Evolutionary conservation across 2,329 filamentous ascomycete species (phyloP).

Genomic region (Fusarium illudens): DNA sequence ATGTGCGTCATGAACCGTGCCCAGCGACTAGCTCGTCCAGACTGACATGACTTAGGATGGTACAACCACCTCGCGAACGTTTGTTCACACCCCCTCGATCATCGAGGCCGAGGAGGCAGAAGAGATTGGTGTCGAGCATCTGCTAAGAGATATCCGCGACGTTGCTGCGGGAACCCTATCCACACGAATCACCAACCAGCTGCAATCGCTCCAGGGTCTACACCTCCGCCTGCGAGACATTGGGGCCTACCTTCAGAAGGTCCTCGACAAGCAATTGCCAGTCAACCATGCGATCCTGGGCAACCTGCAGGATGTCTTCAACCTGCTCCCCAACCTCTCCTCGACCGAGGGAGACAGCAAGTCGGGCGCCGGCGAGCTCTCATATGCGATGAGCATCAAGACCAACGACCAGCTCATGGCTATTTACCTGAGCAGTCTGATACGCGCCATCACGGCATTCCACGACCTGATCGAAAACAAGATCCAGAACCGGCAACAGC

Average conservation of each 20-base stretch:
- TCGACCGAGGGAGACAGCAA: constrained; percentile 77
- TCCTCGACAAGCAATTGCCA: constrained; percentile 89
- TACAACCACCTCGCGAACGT: constrained; percentile 95
- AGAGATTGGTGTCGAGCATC: constrained; percentile 97
- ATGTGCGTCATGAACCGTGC: constrained; percentile 67
- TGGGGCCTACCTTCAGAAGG: constrained; percentile 93
- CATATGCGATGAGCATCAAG: constrained; percentile 98
- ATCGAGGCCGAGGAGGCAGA: constrained; percentile 99
- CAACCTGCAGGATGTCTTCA: constrained; percentile 99
- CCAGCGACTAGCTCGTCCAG: neutral
- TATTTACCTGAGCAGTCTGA: constrained; percentile 93
- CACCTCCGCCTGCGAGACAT: constrained; percentile 96
- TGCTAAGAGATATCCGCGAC: constrained; percentile 96
- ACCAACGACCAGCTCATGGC: constrained; percentile 99
- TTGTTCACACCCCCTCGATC: constrained; percentile 96
- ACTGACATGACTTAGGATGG: constrained; percentile 73
- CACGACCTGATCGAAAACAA: constrained; percentile 99
- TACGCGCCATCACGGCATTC: constrained; percentile 97
- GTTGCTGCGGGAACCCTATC: constrained; percentile 97
- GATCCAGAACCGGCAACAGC: constrained; percentile 97
- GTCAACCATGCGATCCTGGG: constrained; percentile 98
- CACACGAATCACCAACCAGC: constrained; percentile 95
- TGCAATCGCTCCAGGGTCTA: constrained; percentile 95
- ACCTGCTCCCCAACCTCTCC: constrained; percentile 93
- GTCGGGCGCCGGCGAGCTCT: constrained; percentile 79